These are phyloP conservation scores for Daldinia caldariorum DNA, from an alignment of 495 filamentous ascomycete genomes.

Conservation along the genomic window DNA sequence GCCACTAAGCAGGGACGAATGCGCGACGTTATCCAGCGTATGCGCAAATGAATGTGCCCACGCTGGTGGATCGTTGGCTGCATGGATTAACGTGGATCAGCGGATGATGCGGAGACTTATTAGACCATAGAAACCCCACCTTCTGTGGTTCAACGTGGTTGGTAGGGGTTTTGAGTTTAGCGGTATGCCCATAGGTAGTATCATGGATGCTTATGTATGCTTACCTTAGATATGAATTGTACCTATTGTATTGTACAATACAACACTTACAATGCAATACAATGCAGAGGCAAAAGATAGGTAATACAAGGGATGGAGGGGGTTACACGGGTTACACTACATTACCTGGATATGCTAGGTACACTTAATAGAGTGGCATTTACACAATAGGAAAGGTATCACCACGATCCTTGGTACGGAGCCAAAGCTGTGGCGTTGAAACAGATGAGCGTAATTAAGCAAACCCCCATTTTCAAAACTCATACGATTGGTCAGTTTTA, in stretches of 20 bases:
- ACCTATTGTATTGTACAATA: not conserved
- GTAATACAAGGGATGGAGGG: not conserved
- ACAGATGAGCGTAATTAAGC: conserved; percentile 18
- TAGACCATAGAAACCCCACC: conserved; percentile 26
- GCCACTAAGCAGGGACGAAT: conserved; percentile 13
- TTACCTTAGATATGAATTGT: no score
- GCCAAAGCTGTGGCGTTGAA: conserved; percentile 38
- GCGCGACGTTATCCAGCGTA: not conserved
- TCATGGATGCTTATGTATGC: no score
- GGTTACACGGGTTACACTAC: no score
- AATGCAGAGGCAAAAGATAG: not conserved
- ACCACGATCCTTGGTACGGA: not conserved
- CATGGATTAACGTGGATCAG: conserved; percentile 2
- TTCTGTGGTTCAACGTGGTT: conserved; percentile 21
- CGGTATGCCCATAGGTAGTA: not conserved
- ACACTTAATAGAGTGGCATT: not conserved
- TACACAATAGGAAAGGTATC: not conserved
- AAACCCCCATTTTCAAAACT: not conserved
- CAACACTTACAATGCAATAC: no score
- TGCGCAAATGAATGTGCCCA: conserved; percentile 29
- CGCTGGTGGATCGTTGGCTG: conserved; percentile 13
- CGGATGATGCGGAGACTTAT: conserved; percentile 1
- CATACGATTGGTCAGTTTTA: not conserved
- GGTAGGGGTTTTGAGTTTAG: conserved; percentile 5
- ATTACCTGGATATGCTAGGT: no score